Base-by-base conservation (phyloP, 805 yeast species). In the Kodamaea jinghongensis region DNA sequence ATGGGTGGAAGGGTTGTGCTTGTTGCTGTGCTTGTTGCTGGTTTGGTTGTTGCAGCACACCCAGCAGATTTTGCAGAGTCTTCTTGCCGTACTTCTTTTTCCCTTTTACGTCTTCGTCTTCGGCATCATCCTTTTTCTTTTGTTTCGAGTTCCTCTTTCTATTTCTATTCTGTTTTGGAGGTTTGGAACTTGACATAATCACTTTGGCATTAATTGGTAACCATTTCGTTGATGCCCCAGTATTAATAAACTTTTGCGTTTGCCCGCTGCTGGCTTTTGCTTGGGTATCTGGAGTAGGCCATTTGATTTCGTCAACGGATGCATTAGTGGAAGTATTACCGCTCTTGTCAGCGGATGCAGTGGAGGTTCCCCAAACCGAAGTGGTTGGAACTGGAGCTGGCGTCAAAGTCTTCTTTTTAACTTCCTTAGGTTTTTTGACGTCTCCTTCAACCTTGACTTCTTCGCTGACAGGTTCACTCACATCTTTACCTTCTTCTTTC, bases 351-450 rank as follows among this genome's bases (percentile, higher is more conserved):
- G 28, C 33, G 20, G 47, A 38, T n/a, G 46, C 26, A 5, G 59
- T 38, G 10, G 60, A 36, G 10, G 57, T 38, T 12, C 70, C 71
- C 75, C 75, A 69, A 6, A 63, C 75, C 11, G 70, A 63, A 37
- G 62, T 66, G 34, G 60, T 40, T 7, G 75, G 75, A 38, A 69
- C 72, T 1, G 75, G 75, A 7, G 75, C 75, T 4, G 75, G 73
- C 4, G 71, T 69, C 50, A 69, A 61, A 4, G 52, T 41, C 42
- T 65, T 66, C 51, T 63, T 63, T 27, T 29, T 22, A 17, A 30
- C 33, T 34, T 55, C 58, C 38, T 49, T 51, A 39, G 51, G 47
- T 33, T 48, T 30, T n/a, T 47, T 36, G 29, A 34, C 34, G 7
- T 32, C 44, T 26, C 46, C 35, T 20, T 34, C 43, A 28, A 45